Evolutionary conservation across 2,329 filamentous ascomycete genomes (phyloP).

Genomic region (Colletotrichum neosansevieriae): DNA sequence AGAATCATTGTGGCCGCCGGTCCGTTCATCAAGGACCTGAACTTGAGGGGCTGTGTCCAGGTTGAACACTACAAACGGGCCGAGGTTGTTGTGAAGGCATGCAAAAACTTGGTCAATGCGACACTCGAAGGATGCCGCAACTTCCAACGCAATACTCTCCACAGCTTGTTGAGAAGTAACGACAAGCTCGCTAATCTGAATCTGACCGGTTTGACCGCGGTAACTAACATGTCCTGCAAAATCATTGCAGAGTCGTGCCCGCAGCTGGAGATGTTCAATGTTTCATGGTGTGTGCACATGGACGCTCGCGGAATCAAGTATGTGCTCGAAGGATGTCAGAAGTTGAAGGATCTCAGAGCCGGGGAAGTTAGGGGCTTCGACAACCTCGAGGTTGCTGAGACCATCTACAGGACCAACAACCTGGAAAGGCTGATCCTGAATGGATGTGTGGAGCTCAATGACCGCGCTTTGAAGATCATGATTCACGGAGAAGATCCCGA

Average conservation of each 20-base stretch:
- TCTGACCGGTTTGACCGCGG: slow-evolving; percentile 81
- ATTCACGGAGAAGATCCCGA: slow-evolving; percentile 82
- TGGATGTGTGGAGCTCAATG: slow-evolving; percentile 82
- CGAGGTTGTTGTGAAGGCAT: slow-evolving; percentile 83
- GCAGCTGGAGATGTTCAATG: slow-evolving; percentile 84
- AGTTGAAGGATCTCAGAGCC: slow-evolving; percentile 82
- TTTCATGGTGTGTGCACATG: slow-evolving; percentile 93
- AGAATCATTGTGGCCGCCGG: slow-evolving; percentile 88
- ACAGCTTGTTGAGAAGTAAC: slow-evolving; percentile 81
- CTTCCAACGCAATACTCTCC: slow-evolving; percentile 81
- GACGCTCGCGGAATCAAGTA: slow-evolving; percentile 80
- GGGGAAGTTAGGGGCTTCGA: slow-evolving; percentile 87
- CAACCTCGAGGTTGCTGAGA: slow-evolving; percentile 76
- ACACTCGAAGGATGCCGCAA: slow-evolving; percentile 92
- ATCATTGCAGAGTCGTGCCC: slow-evolving; percentile 86
- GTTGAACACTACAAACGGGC: slow-evolving; percentile 83
- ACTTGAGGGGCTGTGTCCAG: slow-evolving; percentile 91
- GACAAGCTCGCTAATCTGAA: slow-evolving; percentile 85
- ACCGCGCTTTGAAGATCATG: slow-evolving; percentile 79
- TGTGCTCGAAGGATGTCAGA: slow-evolving; percentile 79
- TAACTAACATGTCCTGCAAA: slow-evolving; percentile 87
- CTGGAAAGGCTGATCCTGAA: slow-evolving; percentile 86
- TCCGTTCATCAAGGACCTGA: slow-evolving; percentile 90
- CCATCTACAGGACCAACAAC: slow-evolving; percentile 83
- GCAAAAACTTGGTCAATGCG: slow-evolving; percentile 87